Percentiles rank a stretch among this genome's conserved stretches.
Evolutionary conservation across 2,329 filamentous ascomycete genomes (phyloP).

Genomic region (Sarocladium oryzae): DNA sequence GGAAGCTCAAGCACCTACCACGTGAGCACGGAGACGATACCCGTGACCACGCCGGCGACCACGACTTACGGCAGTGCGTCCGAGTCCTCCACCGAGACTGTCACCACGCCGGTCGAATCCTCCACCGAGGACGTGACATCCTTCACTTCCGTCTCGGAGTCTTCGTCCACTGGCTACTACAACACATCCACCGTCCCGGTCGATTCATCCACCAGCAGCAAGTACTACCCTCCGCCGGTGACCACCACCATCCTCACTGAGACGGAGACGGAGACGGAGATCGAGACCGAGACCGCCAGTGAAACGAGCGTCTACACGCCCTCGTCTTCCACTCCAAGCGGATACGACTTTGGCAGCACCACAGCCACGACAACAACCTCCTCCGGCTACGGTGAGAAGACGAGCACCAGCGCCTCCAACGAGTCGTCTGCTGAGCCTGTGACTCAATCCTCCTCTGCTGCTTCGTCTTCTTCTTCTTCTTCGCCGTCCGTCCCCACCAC

Average conservation of each 20-base stretch:
- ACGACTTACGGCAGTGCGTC: background rate
- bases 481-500: constrained; percentile 6
- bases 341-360: constrained; percentile 7
- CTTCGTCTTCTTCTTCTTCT: constrained; percentile 8
- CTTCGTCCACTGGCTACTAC: background rate
- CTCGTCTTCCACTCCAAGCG: constrained; percentile 1
- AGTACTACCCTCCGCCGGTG: constrained; percentile 1
- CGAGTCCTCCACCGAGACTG: background rate
- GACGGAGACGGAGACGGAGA: constrained; percentile 1
- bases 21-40: constrained; percentile 6
- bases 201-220: constrained; percentile 1
- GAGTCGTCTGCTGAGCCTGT: constrained; percentile 11
- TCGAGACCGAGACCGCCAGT: background rate
- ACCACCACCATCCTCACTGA: constrained; percentile 7
- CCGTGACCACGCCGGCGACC: background rate
- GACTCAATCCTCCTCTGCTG: constrained; percentile 5
- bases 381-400: background rate
- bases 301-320: background rate
- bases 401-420: background rate
- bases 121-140: background rate
- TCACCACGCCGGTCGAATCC: background rate
- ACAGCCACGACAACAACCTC: background rate
- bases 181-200: background rate
- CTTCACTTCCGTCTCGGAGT: background rate
- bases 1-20: constrained; percentile 5